Percentiles rank a stretch among this genome's conserved stretches.
phyloP scores from a whole-genome alignment of 176 grass and related monocot genomes.

The Cymbopogon citratus region DNA sequence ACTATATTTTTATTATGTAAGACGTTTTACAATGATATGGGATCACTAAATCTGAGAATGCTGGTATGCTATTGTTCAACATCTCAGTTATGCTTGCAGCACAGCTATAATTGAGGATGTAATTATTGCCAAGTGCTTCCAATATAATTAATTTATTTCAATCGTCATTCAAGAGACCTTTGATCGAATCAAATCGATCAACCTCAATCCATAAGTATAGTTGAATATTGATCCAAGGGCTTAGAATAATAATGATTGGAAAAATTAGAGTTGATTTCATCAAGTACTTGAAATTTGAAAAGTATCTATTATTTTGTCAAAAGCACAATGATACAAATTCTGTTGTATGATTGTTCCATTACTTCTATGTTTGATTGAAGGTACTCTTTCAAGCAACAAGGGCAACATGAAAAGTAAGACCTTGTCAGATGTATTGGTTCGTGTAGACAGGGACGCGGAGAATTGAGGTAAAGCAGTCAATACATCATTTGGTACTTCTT shows the following conservation, averaged over 20 bases:
- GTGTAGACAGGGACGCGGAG: neutral
- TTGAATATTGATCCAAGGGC: neutral
- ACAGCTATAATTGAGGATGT: neutral
- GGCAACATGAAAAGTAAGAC: neutral
- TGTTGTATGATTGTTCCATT: neutral
- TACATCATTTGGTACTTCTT: neutral
- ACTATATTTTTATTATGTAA: too few relatives aligned
- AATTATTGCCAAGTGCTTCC: neutral
- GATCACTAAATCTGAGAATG: neutral
- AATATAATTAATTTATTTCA: neutral
- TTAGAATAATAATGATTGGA: neutral
- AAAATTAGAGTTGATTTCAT: neutral
- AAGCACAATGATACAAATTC: neutral
- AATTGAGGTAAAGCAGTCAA: constrained; percentile 5
- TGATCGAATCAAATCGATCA: neutral
- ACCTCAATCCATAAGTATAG: neutral
- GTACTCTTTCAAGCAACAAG: neutral
- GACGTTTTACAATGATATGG: too few relatives aligned
- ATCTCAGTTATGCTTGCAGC: neutral
- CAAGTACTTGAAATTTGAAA: neutral
- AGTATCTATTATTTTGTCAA: neutral
- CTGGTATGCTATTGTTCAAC: neutral
- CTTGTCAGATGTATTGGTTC: constrained; percentile 23
- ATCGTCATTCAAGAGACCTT: neutral
- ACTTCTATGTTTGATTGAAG: constrained; percentile 1